Percentiles rank a stretch among this genome's conserved stretches.
phyloP scores from a whole-genome alignment of 108 stramenopile species.

The Cyclostephanos tholiformis region DNA sequence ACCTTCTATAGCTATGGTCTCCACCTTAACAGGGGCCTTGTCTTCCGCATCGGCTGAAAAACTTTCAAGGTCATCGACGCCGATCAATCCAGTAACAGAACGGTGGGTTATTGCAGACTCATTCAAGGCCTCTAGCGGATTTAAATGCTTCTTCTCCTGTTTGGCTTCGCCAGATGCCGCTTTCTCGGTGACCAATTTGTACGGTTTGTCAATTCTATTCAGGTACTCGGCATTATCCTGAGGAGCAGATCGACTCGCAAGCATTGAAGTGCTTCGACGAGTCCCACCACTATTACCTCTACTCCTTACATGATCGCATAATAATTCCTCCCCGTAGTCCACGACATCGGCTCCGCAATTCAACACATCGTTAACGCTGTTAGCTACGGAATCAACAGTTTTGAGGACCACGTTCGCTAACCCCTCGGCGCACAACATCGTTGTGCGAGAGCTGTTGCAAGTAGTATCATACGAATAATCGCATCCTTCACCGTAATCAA shows the following conservation, averaged over 20 bases:
- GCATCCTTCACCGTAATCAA: not conserved
- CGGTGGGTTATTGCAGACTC: not conserved
- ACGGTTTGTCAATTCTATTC: not conserved
- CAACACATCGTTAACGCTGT: not conserved
- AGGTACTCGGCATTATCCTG: not conserved
- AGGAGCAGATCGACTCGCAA: not conserved
- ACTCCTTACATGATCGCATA: not conserved
- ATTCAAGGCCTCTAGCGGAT: not conserved
- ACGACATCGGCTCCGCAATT: not conserved
- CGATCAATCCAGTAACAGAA: not conserved
- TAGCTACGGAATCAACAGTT: not conserved
- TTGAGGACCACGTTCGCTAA: not conserved
- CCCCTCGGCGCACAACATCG: not conserved
- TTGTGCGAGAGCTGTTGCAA: not conserved
- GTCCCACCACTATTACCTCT: not conserved
- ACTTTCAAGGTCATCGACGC: not conserved
- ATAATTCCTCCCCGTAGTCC: not conserved
- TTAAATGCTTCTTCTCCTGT: not conserved
- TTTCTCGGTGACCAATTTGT: not conserved
- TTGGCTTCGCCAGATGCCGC: not conserved
- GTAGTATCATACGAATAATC: not conserved
- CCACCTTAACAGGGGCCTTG: not conserved
- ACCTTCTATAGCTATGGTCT: not conserved
- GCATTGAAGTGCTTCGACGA: not conserved
- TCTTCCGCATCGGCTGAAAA: not conserved